Evolutionary conservation across 805 yeast genomes (phyloP), one percentile per base, ranked within the genome.

Genomic region (Pichia cephalocereana): DNA sequence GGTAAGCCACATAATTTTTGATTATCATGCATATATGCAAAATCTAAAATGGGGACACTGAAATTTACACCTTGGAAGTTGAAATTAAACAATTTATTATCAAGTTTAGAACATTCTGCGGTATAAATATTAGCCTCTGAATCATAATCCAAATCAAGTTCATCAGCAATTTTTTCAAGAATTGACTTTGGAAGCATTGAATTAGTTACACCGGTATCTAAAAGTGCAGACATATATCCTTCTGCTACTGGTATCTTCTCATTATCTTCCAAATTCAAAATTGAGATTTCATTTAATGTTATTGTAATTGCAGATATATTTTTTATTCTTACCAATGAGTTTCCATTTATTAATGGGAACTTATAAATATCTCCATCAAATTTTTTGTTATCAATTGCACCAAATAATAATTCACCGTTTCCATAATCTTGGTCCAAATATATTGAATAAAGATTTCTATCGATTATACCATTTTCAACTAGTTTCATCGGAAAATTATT

Each of bases 381-480:
- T 62, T 82, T 83, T 37, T 76, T 71, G 52, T 73, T 76, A 57
- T 84, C 91, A 23, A 80, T 73, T 28, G 82, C 93, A 43, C 93
- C 91, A 67, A 85, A 84, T 40, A 84, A 60, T 17, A 84, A 66
- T 14, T 71, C 62, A 8, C 87, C 89, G 1, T 67, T 51, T 1
- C 76, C 64, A 14, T 10, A 34, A 40, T 64, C 64, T 2, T 66
- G 63, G 54, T 80, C 75, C 61, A 85, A 69, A 57, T 69, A 83
- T 46, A 86, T 66, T 0, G 91, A 83, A 61, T 82, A 86, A 1
- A 76, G 75, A 37, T 70, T 69, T 43, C 74, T 71, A 40, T 71
- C 55, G 50, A 80, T 83, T 38, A 75, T 57, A 0, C 88, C 88
- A 46, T 75, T 74, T 30, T 66, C 58, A 45, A 72, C 79, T 69